Conservation (phyloP, 345 rosid genomes). For the Conringia planisiliqua region DNA sequence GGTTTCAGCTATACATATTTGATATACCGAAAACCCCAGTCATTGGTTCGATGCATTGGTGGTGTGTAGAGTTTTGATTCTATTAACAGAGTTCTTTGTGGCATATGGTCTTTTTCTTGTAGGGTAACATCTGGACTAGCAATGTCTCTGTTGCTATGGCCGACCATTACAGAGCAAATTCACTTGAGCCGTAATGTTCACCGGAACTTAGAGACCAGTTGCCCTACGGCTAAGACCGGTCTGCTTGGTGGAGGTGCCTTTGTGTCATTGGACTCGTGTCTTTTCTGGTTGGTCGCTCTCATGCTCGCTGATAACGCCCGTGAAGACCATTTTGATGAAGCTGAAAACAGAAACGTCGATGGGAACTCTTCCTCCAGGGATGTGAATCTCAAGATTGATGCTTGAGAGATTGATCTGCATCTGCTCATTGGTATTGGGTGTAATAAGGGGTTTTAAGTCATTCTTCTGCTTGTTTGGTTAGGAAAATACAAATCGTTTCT, state of each 20-base stretch:
- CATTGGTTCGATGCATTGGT: not conserved
- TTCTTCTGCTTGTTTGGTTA: not conserved
- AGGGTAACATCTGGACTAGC: conserved; percentile 66
- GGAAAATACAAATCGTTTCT: not conserved
- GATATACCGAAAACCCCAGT: not conserved
- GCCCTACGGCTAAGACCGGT: conserved; percentile 88
- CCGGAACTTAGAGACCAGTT: conserved; percentile 39
- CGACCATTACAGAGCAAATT: conserved; percentile 73
- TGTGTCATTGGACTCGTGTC: conserved; percentile 69
- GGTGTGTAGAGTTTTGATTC: not conserved
- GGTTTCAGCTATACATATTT: not conserved
- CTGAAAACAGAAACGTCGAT: conserved; percentile 19
- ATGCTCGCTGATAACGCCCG: conserved; percentile 81
- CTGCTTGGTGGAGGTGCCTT: conserved; percentile 83
- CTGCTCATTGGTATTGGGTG: not conserved
- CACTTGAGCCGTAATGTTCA: conserved; percentile 63
- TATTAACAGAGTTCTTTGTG: not conserved
- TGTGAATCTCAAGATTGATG: conserved; percentile 31
- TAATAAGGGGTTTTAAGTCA: not conserved
- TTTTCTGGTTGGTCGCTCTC: conserved; percentile 74
- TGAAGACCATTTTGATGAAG: conserved; percentile 74
- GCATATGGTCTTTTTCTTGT: not conserved
- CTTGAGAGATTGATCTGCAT: conserved; percentile 11
- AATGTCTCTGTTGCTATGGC: conserved; percentile 56
- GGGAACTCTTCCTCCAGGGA: conserved; percentile 32